Evolutionary conservation across 2,329 filamentous ascomycete genomes (phyloP).

Genomic region (Acrocalymma vagum): DNA sequence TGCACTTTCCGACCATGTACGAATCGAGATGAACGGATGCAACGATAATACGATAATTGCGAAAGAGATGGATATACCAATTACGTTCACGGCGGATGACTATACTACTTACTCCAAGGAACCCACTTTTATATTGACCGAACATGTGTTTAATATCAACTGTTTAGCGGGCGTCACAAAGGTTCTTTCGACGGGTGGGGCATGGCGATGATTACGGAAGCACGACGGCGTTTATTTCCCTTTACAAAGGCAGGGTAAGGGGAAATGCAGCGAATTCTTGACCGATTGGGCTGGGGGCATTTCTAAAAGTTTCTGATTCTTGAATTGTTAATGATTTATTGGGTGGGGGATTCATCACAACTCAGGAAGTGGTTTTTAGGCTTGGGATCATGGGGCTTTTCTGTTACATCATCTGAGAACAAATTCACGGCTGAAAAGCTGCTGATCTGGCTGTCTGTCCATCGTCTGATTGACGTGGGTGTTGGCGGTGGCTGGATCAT

Average conservation of each 20-base stretch:
- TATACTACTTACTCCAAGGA: no score
- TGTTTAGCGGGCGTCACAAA: slow-evolving; percentile 42
- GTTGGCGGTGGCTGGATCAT: no score
- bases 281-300: slow-evolving; percentile 25
- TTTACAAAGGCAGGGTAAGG: no score
- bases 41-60: slow-evolving; percentile 14
- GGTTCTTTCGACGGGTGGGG: no score
- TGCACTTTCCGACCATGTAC: slow-evolving; percentile 89
- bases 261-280: no score
- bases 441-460: no score
- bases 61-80: slow-evolving; percentile 15
- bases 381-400: neutral
- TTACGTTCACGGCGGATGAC: slow-evolving; percentile 6
- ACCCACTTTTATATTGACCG: slow-evolving; percentile 13
- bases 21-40: slow-evolving; percentile 48
- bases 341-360: no score
- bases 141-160: slow-evolving; percentile 27
- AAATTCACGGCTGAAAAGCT: no score
- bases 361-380: neutral
- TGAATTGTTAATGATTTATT: slow-evolving; percentile 12
- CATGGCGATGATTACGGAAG: no score
- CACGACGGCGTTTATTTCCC: neutral
- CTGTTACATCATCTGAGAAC: no score
- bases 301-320: slow-evolving; percentile 39
- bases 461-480: no score